phyloP scores from a whole-genome alignment of 208 protist species.

The Blastocrithidia nonstop region DNA sequence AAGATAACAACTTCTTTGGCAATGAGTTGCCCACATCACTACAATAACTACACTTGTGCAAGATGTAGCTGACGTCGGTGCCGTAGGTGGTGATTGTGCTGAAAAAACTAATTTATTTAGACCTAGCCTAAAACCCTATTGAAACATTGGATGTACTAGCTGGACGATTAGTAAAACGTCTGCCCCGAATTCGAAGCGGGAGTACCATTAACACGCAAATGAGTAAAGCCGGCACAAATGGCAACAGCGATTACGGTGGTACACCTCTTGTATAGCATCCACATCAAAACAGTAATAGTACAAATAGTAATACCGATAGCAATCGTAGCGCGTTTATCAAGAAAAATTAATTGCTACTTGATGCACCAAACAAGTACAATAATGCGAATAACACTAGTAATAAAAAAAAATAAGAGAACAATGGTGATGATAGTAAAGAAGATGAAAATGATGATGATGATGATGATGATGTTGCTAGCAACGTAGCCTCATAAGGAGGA shows the following conservation, averaged over 20 bases:
- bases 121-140: constrained; percentile 66
- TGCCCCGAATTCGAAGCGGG: constrained; percentile 9
- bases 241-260: too few species aligned
- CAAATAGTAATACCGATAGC: constrained; percentile 5
- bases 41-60: constrained; percentile 46
- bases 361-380: constrained; percentile 1
- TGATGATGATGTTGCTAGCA: constrained; percentile 11
- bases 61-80: constrained; percentile 41
- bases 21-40: constrained; percentile 28
- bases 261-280: too few species aligned
- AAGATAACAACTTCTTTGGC: constrained; percentile 58
- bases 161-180: constrained; percentile 42
- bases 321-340: constrained; percentile 7
- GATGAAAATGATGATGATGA: constrained; percentile 12
- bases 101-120: constrained; percentile 31
- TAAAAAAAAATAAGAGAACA: too few species aligned
- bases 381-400: too few species aligned
- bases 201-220: not conserved
- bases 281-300: not conserved
- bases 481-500: too few species aligned
- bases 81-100: constrained; percentile 52
- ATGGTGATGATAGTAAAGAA: constrained; percentile 10
- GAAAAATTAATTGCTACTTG: constrained; percentile 7
- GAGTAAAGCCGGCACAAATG: too few species aligned
- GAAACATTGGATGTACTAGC: constrained; percentile 75